These are phyloP conservation scores for Euphorbia schlechtendalii DNA, from an alignment of 441 rosid species.

Conservation along the genomic window DNA sequence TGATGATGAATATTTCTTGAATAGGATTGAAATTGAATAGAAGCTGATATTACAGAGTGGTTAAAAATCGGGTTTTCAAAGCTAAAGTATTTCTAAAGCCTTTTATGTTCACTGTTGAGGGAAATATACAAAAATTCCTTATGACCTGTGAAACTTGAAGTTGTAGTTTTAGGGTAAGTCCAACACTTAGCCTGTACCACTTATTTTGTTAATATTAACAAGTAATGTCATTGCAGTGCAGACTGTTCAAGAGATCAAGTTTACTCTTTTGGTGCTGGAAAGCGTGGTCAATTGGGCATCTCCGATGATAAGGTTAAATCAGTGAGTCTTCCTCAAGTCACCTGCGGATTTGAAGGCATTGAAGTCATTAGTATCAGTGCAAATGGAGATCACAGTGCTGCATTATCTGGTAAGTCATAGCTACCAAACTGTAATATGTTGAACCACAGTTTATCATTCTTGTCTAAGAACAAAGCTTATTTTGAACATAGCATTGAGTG, in stretches of 20 bases:
- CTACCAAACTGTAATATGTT: too few relatives aligned
- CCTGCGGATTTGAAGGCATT: conserved; percentile 46
- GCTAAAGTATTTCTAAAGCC: conserved; percentile 10
- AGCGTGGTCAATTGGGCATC: conserved; percentile 77
- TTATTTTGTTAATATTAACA: not conserved
- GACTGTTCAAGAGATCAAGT: conserved; percentile 40
- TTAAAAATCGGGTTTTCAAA: not conserved
- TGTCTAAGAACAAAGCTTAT: too few relatives aligned
- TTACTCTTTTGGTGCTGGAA: conserved; percentile 76
- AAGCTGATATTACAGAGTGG: not conserved
- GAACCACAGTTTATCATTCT: too few relatives aligned
- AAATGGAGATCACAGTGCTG: conserved; percentile 78
- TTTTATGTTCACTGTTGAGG: too few relatives aligned
- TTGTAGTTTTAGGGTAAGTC: not conserved
- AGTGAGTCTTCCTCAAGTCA: conserved; percentile 42
- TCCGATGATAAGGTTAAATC: conserved; percentile 36
- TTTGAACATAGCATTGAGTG: not conserved
- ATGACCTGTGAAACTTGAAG: not conserved
- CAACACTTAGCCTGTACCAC: not conserved
- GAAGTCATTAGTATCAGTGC: conserved; percentile 48
- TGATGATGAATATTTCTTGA: too few relatives aligned
- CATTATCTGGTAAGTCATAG: conserved; percentile 56
- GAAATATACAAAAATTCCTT: not conserved
- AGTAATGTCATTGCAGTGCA: conserved; percentile 8
- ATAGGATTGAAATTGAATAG: not conserved